Conservation (phyloP, 176 grass and related monocot genomes). For the Rhynchospora pubera region DNA sequence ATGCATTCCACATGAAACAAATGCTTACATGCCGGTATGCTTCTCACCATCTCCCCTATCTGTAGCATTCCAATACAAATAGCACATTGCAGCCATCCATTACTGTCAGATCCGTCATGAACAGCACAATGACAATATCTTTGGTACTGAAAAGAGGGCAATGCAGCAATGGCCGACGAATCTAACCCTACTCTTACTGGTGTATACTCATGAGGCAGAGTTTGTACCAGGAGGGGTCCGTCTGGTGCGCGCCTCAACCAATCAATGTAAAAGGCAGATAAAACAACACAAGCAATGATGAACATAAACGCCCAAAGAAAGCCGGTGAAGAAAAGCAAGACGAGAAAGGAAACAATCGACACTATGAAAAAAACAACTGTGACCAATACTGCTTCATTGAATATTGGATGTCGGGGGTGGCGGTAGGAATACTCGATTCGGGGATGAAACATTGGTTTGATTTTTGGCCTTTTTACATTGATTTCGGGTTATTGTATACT, state of each 20-base stretch:
- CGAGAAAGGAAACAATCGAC: neutral
- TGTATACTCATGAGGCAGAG: neutral
- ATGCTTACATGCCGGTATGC: neutral
- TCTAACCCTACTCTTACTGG: neutral
- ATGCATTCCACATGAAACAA: slow-evolving; percentile 33
- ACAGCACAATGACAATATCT: neutral
- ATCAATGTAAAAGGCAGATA: neutral
- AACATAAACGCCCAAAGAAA: neutral
- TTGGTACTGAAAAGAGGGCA: neutral
- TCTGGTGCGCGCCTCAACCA: neutral
- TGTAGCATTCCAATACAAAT: slow-evolving; percentile 6
- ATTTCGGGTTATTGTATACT: neutral
- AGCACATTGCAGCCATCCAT: neutral
- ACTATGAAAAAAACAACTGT: neutral
- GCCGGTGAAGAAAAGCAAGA: neutral
- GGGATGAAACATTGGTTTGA: neutral
- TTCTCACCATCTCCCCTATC: slow-evolving; percentile 15
- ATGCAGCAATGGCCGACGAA: neutral
- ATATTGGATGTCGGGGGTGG: neutral
- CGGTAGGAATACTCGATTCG: neutral
- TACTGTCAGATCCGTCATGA: neutral
- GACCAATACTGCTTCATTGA: neutral
- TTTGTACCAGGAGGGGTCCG: neutral
- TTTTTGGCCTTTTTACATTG: neutral
- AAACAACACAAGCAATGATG: neutral